A percentile compares a stretch with the other conserved stretches of the same genome.
These are phyloP conservation scores for Sphagnum tenellum DNA, from an alignment of 225 moss, liverwort and hornwort genomes.

Conservation along the genomic window DNA sequence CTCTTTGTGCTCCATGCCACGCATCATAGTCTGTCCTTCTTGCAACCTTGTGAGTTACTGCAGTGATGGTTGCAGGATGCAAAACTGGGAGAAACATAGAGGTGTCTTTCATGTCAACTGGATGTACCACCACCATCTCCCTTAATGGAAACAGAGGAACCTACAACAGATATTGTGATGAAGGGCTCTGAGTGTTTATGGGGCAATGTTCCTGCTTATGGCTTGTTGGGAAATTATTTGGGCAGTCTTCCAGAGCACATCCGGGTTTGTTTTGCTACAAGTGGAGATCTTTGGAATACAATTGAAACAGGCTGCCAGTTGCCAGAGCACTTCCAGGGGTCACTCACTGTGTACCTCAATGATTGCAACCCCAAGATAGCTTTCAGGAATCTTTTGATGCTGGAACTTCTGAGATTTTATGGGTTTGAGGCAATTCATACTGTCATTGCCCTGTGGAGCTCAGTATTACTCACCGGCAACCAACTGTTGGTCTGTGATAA, in stretches of 20 bases:
- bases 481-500: background rate
- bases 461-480: background rate
- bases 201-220: conserved; percentile 2
- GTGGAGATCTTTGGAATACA: background rate
- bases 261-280: background rate
- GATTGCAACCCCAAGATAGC: background rate
- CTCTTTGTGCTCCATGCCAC: background rate
- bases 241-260: background rate
- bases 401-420: background rate
- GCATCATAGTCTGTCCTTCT: background rate
- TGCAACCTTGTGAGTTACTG: background rate
- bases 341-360: background rate
- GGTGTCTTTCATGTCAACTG: background rate
- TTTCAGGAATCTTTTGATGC: background rate
- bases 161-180: background rate
- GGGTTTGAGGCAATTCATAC: background rate
- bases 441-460: background rate
- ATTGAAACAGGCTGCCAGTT: conserved; percentile 1
- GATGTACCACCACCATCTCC: background rate
- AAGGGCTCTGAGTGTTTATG: background rate
- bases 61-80: background rate
- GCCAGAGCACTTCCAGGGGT: background rate
- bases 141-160: background rate
- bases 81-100: background rate
- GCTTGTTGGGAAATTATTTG: background rate